Conservation (phyloP, 1,139 yeast species). For the Yamadazyma taylorii region DNA sequence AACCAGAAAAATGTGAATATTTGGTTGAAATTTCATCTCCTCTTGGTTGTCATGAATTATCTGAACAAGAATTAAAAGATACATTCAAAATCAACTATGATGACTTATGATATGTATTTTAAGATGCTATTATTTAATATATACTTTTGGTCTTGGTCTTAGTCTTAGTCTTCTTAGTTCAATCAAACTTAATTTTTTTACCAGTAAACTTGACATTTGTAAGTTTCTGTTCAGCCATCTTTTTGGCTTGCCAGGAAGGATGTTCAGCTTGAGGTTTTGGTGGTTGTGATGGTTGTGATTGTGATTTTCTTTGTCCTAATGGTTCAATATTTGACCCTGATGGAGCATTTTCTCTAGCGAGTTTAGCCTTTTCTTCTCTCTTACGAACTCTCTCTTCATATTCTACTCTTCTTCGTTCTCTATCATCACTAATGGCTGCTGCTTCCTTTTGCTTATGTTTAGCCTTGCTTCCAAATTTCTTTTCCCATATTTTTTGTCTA, state of each 20-base stretch:
- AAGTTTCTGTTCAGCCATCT: constrained; percentile 63
- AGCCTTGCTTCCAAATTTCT: constrained; percentile 82
- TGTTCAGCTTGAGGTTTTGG: constrained; percentile 36
- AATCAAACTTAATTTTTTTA: constrained; percentile 76
- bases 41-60: constrained; percentile 55
- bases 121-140: neutral
- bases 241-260: constrained; percentile 96
- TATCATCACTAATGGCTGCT: constrained; percentile 51
- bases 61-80: constrained; percentile 30
- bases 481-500: constrained; percentile 93
- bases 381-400: constrained; percentile 73
- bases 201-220: constrained; percentile 74
- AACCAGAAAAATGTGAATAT: constrained; percentile 88
- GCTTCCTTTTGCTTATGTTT: constrained; percentile 72
- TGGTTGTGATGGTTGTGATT: neutral
- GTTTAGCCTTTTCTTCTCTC: constrained; percentile 55
- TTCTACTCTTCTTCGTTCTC: constrained; percentile 60
- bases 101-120: constrained; percentile 15
- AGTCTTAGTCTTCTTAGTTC: no score
- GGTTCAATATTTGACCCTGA: constrained; percentile 44
- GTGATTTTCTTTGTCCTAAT: constrained; percentile 33
- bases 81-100: constrained; percentile 30
- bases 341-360: constrained; percentile 27
- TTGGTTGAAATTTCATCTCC: constrained; percentile 64
- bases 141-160: no score